phyloP scores from a whole-genome alignment of 352 stramenopile species.

The Phytophthora meadii region DNA sequence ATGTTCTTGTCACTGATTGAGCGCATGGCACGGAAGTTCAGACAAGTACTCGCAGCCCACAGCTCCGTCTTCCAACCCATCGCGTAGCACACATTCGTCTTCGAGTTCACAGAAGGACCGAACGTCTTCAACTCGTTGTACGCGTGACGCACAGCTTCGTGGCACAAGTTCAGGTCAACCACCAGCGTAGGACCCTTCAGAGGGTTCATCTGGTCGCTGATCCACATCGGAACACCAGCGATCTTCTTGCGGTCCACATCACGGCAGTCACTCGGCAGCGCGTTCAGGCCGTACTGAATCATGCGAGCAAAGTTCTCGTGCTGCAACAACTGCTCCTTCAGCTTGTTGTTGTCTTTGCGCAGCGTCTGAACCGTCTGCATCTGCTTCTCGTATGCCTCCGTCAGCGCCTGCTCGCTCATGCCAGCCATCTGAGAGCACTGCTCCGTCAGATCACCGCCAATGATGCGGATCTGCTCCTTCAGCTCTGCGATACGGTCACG shows the following conservation, averaged over 20 bases:
- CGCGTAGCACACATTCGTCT: constrained; percentile 86
- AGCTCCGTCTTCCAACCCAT: constrained; percentile 89
- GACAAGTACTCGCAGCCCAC: constrained; percentile 77
- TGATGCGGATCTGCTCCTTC: constrained; percentile 88
- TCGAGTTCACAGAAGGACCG: constrained; percentile 77
- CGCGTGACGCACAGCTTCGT: constrained; percentile 78
- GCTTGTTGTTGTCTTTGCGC: constrained; percentile 85
- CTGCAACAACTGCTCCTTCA: constrained; percentile 82
- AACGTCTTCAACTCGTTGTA: constrained; percentile 85
- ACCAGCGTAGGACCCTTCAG: constrained; percentile 79
- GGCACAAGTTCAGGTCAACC: constrained; percentile 78
- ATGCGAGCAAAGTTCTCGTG: constrained; percentile 88
- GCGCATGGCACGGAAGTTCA: constrained; percentile 76
- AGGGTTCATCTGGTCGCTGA: constrained; percentile 84
- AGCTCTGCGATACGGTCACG: constrained; percentile 83
- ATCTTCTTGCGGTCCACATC: constrained; percentile 86
- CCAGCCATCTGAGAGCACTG: constrained; percentile 83
- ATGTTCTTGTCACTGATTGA: constrained; percentile 75
- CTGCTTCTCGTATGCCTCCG: constrained; percentile 85
- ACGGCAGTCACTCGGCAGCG: constrained; percentile 75
- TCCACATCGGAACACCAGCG: constrained; percentile 73
- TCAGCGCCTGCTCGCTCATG: constrained; percentile 83
- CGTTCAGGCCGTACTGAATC: constrained; percentile 86
- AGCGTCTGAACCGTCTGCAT: constrained; percentile 82
- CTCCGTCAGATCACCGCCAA: constrained; percentile 76